These are phyloP conservation scores for Iberis pinnata DNA, from an alignment of 345 rosid genomes.

Conservation along the genomic window DNA sequence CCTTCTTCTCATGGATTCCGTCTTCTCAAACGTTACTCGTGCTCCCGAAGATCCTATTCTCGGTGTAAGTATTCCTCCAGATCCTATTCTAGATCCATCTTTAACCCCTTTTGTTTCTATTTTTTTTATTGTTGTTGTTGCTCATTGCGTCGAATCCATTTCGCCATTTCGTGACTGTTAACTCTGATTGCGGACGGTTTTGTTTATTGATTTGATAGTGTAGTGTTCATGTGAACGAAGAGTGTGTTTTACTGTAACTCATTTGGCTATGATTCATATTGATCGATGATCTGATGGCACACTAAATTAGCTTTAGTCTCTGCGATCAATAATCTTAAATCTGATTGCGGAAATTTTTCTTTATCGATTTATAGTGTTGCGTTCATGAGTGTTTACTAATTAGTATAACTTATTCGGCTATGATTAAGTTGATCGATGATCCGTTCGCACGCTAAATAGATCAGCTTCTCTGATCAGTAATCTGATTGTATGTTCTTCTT, in stretches of 20 bases:
- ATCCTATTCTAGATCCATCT: slow-evolving; percentile 5
- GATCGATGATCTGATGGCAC: slow-evolving; percentile 8
- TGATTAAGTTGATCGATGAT: background rate
- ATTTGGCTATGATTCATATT: background rate
- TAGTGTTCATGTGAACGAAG: background rate
- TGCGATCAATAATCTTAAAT: background rate
- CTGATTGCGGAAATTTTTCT: background rate
- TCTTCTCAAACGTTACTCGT: slow-evolving; percentile 37
- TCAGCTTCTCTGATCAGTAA: background rate
- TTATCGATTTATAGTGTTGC: background rate
- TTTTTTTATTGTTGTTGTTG: background rate
- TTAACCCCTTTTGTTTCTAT: background rate
- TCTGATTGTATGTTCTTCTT: background rate
- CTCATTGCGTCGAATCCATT: background rate
- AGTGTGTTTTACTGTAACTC: background rate
- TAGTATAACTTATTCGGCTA: background rate
- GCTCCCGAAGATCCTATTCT: slow-evolving; percentile 72
- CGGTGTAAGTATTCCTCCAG: slow-evolving; percentile 34
- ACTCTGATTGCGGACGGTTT: background rate
- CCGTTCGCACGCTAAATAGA: background rate
- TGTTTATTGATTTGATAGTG: background rate
- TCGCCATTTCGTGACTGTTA: background rate
- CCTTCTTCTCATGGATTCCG: slow-evolving; percentile 36
- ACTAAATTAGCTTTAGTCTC: background rate
- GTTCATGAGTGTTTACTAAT: background rate